Evolutionary conservation across 1,139 yeast species (phyloP), one percentile per base, ranked within the genome.

Genomic region (Saccharomyces hybrid): DNA sequence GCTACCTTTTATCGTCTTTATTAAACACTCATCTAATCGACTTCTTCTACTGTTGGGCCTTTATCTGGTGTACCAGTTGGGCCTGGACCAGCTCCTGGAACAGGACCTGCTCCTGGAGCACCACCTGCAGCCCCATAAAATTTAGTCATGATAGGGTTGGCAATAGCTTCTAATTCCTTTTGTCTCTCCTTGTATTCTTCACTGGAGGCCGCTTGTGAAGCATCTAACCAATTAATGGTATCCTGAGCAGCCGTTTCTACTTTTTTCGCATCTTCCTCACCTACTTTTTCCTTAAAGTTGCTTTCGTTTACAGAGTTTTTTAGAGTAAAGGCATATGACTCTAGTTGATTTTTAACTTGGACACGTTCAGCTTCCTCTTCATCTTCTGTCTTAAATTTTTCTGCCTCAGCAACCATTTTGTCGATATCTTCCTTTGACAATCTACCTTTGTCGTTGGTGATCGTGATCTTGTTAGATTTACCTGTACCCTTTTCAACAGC

Each of bases 401-500:
- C 91, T 59, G 90, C 90, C 75, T 89, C 96, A 64, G 87, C 79
- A 63, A 88, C 96, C 96, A 89, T 88, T 73, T 89, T 84, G 74
- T 88, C 96, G 61, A 88, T 88, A 64, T 88, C 96, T 66, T 88
- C 96, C 82, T 87, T 87, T 61, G 96, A 84, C 68, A 89, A 81
- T 79, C 96, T 87, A 71, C 96, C 96, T 82, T 88, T 88, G 76
- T 89, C 96, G 77, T 89, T 88, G 71, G 88, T 84, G 69, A 85
- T 85, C 64, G 89, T 84, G 67, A 85, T 84, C 80, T 84, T 82
- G 75, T 80, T 80, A 57, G 86, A 73, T 79, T 84, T 84, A 72
- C 88, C 87, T 61, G 97, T 90, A 74, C 96, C 97, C 81, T 91
- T 91, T 74, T 91, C 98, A 59, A 86, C 78, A 58, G 97, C 98